Base-by-base conservation (phyloP, 257 asterid genomes). In the Fraxinus anomala region DNA sequence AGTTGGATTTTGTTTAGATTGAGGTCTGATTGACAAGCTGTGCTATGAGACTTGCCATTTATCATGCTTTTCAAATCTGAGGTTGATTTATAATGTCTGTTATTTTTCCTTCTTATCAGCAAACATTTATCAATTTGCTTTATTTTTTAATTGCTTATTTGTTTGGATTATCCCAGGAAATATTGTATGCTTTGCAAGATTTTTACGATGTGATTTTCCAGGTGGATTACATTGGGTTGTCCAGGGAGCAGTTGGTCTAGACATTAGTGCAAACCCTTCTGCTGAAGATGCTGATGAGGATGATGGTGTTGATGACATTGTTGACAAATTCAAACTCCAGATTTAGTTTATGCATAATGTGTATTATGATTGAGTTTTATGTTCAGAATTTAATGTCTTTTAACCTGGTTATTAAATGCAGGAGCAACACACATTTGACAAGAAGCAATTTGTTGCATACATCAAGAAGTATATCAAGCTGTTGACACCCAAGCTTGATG, bases 361-460 rank as follows among this genome's bases (percentile, higher is more conserved):
- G n/a, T n/a, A 1, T 5, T 44, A 21, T 10, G 31, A 36, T 13
- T 54, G 5, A 6, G 13, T 65, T 24, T 0, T 16, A 23, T 14
- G 3, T 2, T 47, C 33, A 30, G 4, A 30, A 30, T 30, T 30
- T 30, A 30, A 2, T 30, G 54, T 44, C 54, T 44, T 12, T 30
- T 30, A 30, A 30, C 33, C 33, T 30, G 10, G 26, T 26, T 34
- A 56, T 56, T 5, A 19, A 56, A 56, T 87, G 31, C 67, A 94
- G 97, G 98, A 94, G 78, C 97, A 92, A 94, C 98, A 97, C 34
- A 78, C 97, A 16, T 91, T 86, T 24, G 94, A 91, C 84, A 94
- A 91, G 89, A 94, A 94, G 86, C 89, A 73, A 39, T 94, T 94
- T 63, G 82, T 91, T 65, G 87, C 79, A 0, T 88, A 42, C 82